Base-by-base conservation (phyloP, 192 early-diverging fungal species). In the Rhizophagus sp. region DNA sequence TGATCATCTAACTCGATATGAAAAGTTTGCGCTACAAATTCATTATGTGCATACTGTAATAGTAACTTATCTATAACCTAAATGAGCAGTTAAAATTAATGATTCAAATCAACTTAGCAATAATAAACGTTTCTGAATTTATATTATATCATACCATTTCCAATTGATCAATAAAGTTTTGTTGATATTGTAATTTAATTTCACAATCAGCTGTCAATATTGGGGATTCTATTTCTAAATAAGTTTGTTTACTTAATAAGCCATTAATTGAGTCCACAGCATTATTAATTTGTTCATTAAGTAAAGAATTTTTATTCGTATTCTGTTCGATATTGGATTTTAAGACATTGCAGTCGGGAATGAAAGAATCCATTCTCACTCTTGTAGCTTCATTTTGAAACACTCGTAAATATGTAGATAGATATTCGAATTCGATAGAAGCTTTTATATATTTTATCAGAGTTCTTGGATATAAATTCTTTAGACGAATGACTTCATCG, bases 1-100 rank as follows among this genome's bases (percentile, higher is more conserved):
- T 79, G 78, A 57, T 72, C 41, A 34, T 79, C 52, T 8, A 61
- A 63, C 25, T 79, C 78, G 47, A 71, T 61, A 57, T 62, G n/a
- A 6, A 61, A 34, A 27, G 57, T 11, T 62, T 79, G 49, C 9
- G 33, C 22, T 6, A 71, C 3, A 4, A 79, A 72, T 62, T 79
- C 68, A 62, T 13, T 27, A 13, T 19, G 50, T n/a, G 78, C 9
- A 41, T 71, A 71, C 62, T 79, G 78, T 0, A 66, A 47, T 44
- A 71, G 39, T 41, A 71, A 62, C 17, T 39, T 33, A 79, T 79
- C 69, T 1, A 50, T 66, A 30, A 77, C 64, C 75, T 77, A 49
- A 22, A 47, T 25, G 11, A 73, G 19, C 25, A 50, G 17, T 13
- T 25, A 47, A n/a, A 19, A 73, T 50, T 5, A 9, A 73, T 52